Evolutionary conservation across 1,139 yeast species (phyloP), one percentile per base, ranked within the genome.

Genomic region (Pichia sp.): DNA sequence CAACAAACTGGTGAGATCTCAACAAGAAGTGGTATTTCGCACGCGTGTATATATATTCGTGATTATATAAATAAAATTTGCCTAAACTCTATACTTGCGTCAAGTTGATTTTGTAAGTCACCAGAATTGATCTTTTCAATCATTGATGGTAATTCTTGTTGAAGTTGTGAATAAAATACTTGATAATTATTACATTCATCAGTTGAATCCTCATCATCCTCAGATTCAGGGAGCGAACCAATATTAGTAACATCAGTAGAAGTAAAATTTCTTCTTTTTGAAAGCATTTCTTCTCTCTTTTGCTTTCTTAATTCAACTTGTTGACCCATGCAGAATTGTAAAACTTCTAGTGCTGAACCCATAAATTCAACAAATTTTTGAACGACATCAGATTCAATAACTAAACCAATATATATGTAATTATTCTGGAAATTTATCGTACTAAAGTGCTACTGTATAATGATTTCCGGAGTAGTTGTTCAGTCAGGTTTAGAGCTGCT

Each of bases 261-360:
- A 41, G 66, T 70, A 59, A 81, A 78, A 65, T 86, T 87, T 70
- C 98, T 82, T 71, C 97, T 82, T 70, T 94, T 92, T 39, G 96
- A 82, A 57, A 92, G 74, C 49, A 86, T 87, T 64, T 92, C 98
- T 63, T 92, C 98, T 63, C 98, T 80, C 68, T 90, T 90, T 55
- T 92, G 96, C 71, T 92, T 94, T 69, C 98, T 79, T 62, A 92
- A 76, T 65, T 90, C 98, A 52, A 94, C 95, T 68, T 90, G 97
- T 61, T 92, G 97, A 52, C 97, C 98, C 98, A 92, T 10, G 98
- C 97, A 12, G 97, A 92, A 79, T 67, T 92, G 98, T 57, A 92
- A 75, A 76, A 85, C 79, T 59, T 87, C 90, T 4, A 89, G 86
- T 43, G 78, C 76, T 45, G 82, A 80, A 50, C 73, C 70, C 87